Percentiles rank a stretch among this genome's conserved stretches.
Evolutionary conservation across 257 asterid genomes (phyloP).

Genomic region (Oldenlandia corymbosa): DNA sequence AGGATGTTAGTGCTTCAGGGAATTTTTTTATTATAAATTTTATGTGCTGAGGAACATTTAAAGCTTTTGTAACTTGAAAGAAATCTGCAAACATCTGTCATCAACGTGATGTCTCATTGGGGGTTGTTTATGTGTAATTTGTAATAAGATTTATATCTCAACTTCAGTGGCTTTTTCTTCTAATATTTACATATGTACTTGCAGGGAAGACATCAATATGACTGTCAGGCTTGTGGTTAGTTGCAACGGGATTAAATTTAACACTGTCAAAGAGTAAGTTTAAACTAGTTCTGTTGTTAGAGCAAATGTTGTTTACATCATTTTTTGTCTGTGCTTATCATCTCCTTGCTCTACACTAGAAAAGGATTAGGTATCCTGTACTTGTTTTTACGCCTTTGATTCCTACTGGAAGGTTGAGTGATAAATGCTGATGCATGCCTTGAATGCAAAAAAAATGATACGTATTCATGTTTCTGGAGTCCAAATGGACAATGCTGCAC

Average conservation of each 20-base stretch:
- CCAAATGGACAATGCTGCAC: not conserved
- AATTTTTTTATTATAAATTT: no score
- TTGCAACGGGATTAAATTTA: constrained; percentile 88
- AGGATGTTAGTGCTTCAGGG: no score
- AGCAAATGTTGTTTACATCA: not conserved
- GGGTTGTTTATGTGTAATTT: not conserved
- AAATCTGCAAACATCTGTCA: not conserved
- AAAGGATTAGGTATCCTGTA: not conserved
- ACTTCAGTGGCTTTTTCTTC: not conserved
- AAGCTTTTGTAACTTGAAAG: not conserved
- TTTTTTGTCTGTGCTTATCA: not conserved
- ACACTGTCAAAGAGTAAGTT: constrained; percentile 81
- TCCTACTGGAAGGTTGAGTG: not conserved
- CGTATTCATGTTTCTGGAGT: not conserved
- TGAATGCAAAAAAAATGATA: not conserved
- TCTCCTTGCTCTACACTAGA: not conserved
- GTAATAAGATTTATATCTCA: not conserved
- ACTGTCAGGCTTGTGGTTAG: constrained; percentile 90
- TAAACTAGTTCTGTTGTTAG: not conserved
- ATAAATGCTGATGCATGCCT: not conserved
- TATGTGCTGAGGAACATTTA: not conserved
- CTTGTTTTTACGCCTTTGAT: not conserved
- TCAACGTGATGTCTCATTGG: not conserved
- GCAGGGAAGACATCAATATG: constrained; percentile 97
- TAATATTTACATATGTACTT: constrained; percentile 25